phyloP scores from a whole-genome alignment of 164 flowering plant species.

The Vitis amurensis region DNA sequence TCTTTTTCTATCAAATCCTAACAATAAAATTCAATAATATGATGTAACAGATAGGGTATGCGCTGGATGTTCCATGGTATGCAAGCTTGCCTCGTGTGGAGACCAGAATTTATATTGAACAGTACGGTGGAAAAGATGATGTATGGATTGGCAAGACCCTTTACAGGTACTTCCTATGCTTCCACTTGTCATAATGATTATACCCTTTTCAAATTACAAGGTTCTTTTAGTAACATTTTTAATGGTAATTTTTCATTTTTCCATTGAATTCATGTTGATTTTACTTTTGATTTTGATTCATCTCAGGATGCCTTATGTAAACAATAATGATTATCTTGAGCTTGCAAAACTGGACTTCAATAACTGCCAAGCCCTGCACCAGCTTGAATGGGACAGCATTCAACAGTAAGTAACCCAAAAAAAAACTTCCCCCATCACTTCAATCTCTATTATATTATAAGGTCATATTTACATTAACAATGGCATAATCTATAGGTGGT shows the following conservation, averaged over 20 bases:
- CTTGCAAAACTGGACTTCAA: constrained; percentile 83
- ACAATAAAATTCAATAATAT: neutral
- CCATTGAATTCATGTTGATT: neutral
- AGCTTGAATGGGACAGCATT: constrained; percentile 52
- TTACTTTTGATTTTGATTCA: neutral
- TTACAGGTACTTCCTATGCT: constrained; percentile 51
- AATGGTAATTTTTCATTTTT: neutral
- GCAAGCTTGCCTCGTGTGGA: constrained; percentile 84
- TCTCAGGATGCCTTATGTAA: constrained; percentile 76
- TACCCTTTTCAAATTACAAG: neutral
- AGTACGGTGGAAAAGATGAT: constrained; percentile 85
- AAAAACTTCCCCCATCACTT: neutral
- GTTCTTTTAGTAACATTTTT: too few relatives aligned
- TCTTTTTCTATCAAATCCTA: neutral
- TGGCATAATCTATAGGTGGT: constrained; percentile 58
- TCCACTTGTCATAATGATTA: neutral
- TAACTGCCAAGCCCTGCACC: constrained; percentile 64
- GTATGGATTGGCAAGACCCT: constrained; percentile 96
- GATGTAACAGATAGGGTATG: constrained; percentile 64
- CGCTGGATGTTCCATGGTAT: constrained; percentile 81
- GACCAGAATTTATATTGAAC: constrained; percentile 77
- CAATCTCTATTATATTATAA: neutral
- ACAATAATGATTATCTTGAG: constrained; percentile 67
- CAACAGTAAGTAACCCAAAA: constrained; percentile 50
- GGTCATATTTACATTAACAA: too few relatives aligned